Percentiles rank a stretch among this genome's conserved stretches.
phyloP scores from a whole-genome alignment of 148 eudicot species.

The Suaeda aralocaspica region DNA sequence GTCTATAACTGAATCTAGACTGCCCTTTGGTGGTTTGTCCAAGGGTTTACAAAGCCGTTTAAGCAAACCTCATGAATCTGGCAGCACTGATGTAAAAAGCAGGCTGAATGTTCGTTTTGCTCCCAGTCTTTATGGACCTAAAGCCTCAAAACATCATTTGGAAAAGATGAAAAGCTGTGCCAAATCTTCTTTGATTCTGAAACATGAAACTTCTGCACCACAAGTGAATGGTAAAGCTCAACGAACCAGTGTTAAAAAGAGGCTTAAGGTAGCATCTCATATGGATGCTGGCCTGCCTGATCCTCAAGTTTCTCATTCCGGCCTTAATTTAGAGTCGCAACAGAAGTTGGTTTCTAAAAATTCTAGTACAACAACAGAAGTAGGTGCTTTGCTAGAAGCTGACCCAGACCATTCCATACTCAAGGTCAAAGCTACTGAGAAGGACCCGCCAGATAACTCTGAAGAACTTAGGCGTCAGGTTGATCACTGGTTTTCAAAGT shows the following conservation, averaged over 20 bases:
- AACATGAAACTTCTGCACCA: not conserved
- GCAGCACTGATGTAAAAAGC: conserved; percentile 33
- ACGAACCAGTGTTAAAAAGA: conserved; percentile 16
- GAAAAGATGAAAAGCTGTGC: not conserved
- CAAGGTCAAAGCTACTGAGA: conserved; percentile 25
- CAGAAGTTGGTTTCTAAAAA: conserved; percentile 11
- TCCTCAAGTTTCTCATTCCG: conserved; percentile 8
- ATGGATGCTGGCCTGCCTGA: conserved; percentile 5
- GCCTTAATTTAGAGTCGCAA: conserved; percentile 10
- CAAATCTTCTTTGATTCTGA: not conserved
- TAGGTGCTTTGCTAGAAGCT: conserved; percentile 24
- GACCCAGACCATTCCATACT: conserved; percentile 22
- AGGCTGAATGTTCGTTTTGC: conserved; percentile 20
- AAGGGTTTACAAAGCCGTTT: conserved; percentile 18
- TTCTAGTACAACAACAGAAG: conserved; percentile 24
- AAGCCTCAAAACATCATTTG: not conserved
- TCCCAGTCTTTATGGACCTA: conserved; percentile 6
- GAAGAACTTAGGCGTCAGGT: conserved; percentile 48
- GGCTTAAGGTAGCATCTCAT: conserved; percentile 29
- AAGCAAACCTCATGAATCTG: conserved; percentile 26
- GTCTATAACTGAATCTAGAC: conserved; percentile 7
- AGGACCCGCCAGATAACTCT: conserved; percentile 51
- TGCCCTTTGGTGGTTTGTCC: conserved; percentile 20
- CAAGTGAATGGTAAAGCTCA: conserved; percentile 9
- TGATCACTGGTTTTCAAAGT: conserved; percentile 39